These are phyloP conservation scores for Paulownia fortunei DNA, from an alignment of 257 asterid genomes.

Conservation along the genomic window DNA sequence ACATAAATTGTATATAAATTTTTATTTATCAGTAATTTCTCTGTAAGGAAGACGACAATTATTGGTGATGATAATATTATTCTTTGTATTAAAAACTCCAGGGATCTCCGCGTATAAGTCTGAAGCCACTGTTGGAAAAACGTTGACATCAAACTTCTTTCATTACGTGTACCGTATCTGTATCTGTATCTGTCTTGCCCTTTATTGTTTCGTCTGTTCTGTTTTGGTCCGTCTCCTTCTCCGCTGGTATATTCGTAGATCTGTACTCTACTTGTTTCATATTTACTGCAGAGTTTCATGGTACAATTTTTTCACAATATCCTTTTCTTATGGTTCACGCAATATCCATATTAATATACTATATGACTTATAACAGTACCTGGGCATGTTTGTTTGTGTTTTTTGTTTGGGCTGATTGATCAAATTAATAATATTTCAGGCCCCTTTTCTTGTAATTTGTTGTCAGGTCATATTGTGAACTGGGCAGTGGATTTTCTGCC, in stretches of 20 bases:
- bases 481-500: conserved; percentile 28
- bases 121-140: conserved; percentile 14
- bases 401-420: conserved; percentile 4
- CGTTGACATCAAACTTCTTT: conserved; percentile 34
- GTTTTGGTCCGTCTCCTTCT: conserved; percentile 24
- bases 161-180: neutral
- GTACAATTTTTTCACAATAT: neutral
- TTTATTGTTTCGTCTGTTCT: conserved; percentile 10
- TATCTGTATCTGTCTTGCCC: neutral
- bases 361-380: neutral
- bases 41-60: neutral
- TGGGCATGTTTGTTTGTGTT: conserved; percentile 21
- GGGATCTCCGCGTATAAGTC: conserved; percentile 28
- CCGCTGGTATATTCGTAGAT: conserved; percentile 44
- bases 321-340: conserved; percentile 14
- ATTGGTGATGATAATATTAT: neutral
- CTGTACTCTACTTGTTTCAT: conserved; percentile 34
- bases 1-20: too few species aligned
- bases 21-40: neutral
- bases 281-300: neutral
- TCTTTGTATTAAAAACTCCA: neutral
- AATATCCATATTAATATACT: neutral
- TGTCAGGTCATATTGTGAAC: conserved; percentile 11
- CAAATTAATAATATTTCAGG: neutral
- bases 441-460: conserved; percentile 8